Base-by-base conservation (phyloP, 768 basidiomycete genomes). In the Xanthoconium purpureum region DNA sequence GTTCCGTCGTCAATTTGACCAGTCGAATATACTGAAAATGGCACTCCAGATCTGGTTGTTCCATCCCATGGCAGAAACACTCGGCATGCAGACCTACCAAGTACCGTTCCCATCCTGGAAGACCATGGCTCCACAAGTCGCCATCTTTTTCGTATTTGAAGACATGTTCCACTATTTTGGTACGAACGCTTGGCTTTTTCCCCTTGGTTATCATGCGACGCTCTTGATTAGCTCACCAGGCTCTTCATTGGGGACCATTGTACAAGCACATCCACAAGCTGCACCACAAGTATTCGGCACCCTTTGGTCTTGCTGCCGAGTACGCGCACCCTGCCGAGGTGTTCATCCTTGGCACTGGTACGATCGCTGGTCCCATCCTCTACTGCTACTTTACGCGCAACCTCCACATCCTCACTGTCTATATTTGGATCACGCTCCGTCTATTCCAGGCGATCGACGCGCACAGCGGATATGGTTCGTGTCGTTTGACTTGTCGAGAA, bases 301-400 rank as follows among this genome's bases (percentile, higher is more conserved):
- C 97, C 1, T 97, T 98, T 67, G 97, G 97, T 58, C 84, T 99
- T 32, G 95, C 92, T 2, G 96, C 97, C 3, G 96, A 99, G 73
- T 98, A 98, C 69, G 95, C 97, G 1, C 97, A 99, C 73, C 97
- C 97, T 0, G 85, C 93, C 12, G 97, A 99, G 73, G 91, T 96
- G 51, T 84, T 97, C 70, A 94, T 98, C 63, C 87, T 98, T 51
- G 95, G 94, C 28, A 83, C 85, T 17, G 97, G 96, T 35, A 97
- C 96, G 4, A 85, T 99, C 60, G 78, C 80, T 33, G 94, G 94
- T 3, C 96, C 96, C 3, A 74, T 98, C 42, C 76, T 96, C 52
- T 97, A 89, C 77, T 91, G 88, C 74, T 84, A 75, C 75, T 82
- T 90, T 69, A 85, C 84, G 30, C 73, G 75, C 42, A 72, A 75